Conservation (phyloP, 192 early-diverging fungal species). For the Coemansia asiatica region DNA sequence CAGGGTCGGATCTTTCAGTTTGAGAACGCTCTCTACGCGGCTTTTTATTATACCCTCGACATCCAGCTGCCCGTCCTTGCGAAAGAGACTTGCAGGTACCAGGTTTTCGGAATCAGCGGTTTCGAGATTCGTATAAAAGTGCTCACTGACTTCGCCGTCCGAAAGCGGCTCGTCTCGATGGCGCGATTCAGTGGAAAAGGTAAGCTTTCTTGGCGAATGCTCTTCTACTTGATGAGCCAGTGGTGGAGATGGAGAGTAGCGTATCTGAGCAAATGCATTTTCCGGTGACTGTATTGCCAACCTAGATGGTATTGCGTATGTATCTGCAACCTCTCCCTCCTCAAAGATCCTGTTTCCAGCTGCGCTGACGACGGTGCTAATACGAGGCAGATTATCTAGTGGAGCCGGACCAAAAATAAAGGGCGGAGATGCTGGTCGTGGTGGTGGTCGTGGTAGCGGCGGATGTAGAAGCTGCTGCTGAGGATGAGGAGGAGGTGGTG, state of each 20-base stretch:
- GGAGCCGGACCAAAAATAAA: background rate
- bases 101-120: background rate
- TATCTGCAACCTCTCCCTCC: background rate
- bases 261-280: background rate
- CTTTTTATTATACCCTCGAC: slow-evolving; percentile 25
- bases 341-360: background rate
- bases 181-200: background rate
- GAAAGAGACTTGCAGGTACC: background rate
- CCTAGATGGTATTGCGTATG: background rate
- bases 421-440: background rate
- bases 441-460: background rate
- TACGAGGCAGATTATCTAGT: background rate
- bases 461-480: background rate
- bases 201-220: background rate
- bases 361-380: background rate
- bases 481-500: background rate
- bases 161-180: slow-evolving; percentile 13
- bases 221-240: background rate
- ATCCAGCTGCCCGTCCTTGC: slow-evolving; percentile 10
- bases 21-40: slow-evolving; percentile 25
- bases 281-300: background rate
- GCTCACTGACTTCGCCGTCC: slow-evolving; percentile 27
- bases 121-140: background rate
- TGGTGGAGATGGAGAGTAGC: background rate
- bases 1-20: slow-evolving; percentile 29